Percentiles rank a stretch among this genome's conserved stretches.
These are phyloP conservation scores for Blastobotrys chiropterorum DNA, from an alignment of 805 yeast species.

Conservation along the genomic window DNA sequence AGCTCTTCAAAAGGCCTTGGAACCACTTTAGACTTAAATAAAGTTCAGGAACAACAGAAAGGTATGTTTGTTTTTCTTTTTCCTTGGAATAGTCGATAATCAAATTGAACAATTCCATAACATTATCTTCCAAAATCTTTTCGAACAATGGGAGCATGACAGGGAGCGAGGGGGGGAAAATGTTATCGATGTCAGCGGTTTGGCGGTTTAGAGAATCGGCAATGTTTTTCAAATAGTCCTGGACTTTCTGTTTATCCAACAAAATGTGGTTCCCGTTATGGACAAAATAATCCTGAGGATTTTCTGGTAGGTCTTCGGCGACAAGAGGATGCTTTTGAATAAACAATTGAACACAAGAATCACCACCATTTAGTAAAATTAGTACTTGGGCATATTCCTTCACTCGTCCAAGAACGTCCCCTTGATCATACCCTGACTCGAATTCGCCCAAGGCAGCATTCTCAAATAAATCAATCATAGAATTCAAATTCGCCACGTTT, in stretches of 20 bases:
- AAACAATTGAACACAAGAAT: constrained; percentile 27
- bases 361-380: constrained; percentile 31
- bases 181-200: constrained; percentile 35
- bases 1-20: constrained; percentile 11
- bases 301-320: background rate
- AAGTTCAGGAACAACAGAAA: constrained; percentile 37
- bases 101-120: constrained; percentile 22
- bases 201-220: constrained; percentile 36
- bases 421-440: constrained; percentile 47
- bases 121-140: constrained; percentile 33
- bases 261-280: constrained; percentile 8
- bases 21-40: constrained; percentile 20
- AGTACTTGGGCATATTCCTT: constrained; percentile 30
- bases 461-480: constrained; percentile 62
- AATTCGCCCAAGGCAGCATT: constrained; percentile 65
- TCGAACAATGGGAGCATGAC: constrained; percentile 45
- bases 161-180: constrained; percentile 41
- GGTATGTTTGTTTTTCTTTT: constrained; percentile 20
- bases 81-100: constrained; percentile 19
- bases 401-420: constrained; percentile 37
- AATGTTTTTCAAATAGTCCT: constrained; percentile 23
- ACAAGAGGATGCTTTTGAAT: constrained; percentile 24
- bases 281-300: constrained; percentile 2
- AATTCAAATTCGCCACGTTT: constrained; percentile 36
- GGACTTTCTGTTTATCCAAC: constrained; percentile 18